These are phyloP conservation scores for Cladochytrium tenue DNA, from an alignment of 371 early-diverging fungal genomes.

Conservation along the genomic window DNA sequence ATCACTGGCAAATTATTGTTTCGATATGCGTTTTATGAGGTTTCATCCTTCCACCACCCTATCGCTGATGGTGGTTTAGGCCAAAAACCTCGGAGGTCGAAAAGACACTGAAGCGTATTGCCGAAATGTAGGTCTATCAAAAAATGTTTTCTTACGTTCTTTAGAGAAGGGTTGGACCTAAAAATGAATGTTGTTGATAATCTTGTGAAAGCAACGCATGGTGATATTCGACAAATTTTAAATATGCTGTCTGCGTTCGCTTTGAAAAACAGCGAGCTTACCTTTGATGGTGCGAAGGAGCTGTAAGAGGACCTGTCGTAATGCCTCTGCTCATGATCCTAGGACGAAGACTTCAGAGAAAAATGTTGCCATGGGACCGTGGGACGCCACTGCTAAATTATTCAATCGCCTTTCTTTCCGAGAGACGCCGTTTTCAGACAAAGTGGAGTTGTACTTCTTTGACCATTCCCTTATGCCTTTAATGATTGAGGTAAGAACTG, in stretches of 20 bases:
- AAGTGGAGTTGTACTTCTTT: conserved; percentile 90
- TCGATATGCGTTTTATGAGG: conserved; percentile 86
- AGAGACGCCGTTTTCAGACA: conserved; percentile 66
- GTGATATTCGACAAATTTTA: conserved; percentile 98
- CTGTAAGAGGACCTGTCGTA: no score
- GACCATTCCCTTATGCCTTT: conserved; percentile 89
- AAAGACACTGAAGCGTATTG: conserved; percentile 79
- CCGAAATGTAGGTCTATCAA: conserved; percentile 51
- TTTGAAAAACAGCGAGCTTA: conserved; percentile 65
- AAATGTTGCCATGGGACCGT: conserved; percentile 74
- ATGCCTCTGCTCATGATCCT: no score
- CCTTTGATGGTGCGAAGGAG: conserved; percentile 78
- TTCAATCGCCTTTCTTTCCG: conserved; percentile 60
- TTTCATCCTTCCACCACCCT: conserved; percentile 21
- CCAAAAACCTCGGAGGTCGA: conserved; percentile 69
- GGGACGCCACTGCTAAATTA: conserved; percentile 80
- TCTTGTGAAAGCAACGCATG: conserved; percentile 79
- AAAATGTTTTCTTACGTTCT: background rate
- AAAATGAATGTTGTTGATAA: conserved; percentile 83
- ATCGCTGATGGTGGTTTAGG: conserved; percentile 25
- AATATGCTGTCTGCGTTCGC: conserved; percentile 91
- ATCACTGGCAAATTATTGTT: conserved; percentile 85
- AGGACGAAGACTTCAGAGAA: conserved; percentile 63
- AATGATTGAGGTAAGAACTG: conserved; percentile 81
- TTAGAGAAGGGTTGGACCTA: conserved; percentile 74